These are phyloP conservation scores for Rosa hybrid DNA, from an alignment of 331 rosid genomes.

Conservation along the genomic window DNA sequence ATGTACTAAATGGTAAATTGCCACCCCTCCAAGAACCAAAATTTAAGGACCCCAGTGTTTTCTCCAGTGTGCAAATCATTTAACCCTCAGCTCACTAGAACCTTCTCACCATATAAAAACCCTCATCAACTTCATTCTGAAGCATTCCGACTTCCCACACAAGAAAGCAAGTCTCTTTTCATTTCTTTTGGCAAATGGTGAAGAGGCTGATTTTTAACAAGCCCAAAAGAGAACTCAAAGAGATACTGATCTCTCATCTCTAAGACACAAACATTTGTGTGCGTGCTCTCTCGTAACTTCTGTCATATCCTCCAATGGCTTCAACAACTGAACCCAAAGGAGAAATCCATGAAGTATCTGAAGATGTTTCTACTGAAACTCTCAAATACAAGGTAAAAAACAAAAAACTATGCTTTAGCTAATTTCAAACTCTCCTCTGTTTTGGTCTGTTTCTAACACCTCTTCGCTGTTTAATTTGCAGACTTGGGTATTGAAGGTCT, in stretches of 20 bases:
- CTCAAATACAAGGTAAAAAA: conserved; percentile 64
- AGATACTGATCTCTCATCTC: not conserved
- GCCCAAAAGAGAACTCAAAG: not conserved
- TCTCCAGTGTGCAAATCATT: not conserved
- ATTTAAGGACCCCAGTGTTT: conserved; percentile 6
- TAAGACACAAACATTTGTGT: not conserved
- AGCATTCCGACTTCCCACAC: not conserved
- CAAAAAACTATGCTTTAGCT: not conserved
- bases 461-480: conserved; percentile 23
- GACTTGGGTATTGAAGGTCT: conserved; percentile 61
- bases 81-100: not conserved
- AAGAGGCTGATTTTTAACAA: not conserved
- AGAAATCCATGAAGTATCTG: conserved; percentile 28
- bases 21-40: conserved; percentile 22
- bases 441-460: not conserved
- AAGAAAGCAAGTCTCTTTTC: not conserved
- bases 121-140: not conserved
- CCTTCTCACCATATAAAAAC: not conserved
- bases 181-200: not conserved
- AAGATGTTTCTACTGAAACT: conserved; percentile 38
- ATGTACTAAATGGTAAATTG: not conserved
- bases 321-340: not conserved
- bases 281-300: conserved; percentile 7
- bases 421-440: not conserved
- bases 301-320: conserved; percentile 47